Percentiles rank a stretch among this genome's conserved stretches.
phyloP scores from a whole-genome alignment of 305 asterid species.

The Plantago coronopus region DNA sequence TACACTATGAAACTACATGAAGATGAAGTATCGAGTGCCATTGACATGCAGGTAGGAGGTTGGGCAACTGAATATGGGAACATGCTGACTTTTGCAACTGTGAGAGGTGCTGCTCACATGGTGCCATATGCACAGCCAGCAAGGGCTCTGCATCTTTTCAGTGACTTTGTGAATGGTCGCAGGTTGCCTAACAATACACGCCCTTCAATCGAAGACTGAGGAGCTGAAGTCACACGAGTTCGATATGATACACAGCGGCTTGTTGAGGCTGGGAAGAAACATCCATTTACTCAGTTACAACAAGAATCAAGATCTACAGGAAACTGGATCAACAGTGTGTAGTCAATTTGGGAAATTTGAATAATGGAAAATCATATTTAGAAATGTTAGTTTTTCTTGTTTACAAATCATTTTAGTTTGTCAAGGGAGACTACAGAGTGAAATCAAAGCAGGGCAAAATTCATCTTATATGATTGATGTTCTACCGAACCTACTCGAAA shows the following conservation, averaged over 20 bases:
- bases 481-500: no score
- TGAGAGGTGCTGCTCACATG: constrained; percentile 93
- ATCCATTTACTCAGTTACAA: constrained; percentile 26
- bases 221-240: constrained; percentile 6
- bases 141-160: constrained; percentile 84
- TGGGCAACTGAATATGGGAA: constrained; percentile 84
- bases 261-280: constrained; percentile 5
- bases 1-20: neutral
- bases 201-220: constrained; percentile 48
- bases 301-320: constrained; percentile 16
- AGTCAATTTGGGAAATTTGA: no score
- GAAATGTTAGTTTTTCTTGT: no score
- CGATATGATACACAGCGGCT: no score
- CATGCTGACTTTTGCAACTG: constrained; percentile 71
- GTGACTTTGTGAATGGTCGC: constrained; percentile 53
- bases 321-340: neutral
- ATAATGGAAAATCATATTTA: no score
- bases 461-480: no score
- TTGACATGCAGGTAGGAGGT: constrained; percentile 67
- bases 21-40: neutral
- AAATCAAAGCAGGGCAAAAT: no score
- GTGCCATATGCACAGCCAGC: constrained; percentile 88
- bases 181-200: constrained; percentile 71
- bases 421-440: no score
- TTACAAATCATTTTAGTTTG: no score